Conservation (phyloP, 2,329 filamentous ascomycete species). For the Apiospora marii region DNA sequence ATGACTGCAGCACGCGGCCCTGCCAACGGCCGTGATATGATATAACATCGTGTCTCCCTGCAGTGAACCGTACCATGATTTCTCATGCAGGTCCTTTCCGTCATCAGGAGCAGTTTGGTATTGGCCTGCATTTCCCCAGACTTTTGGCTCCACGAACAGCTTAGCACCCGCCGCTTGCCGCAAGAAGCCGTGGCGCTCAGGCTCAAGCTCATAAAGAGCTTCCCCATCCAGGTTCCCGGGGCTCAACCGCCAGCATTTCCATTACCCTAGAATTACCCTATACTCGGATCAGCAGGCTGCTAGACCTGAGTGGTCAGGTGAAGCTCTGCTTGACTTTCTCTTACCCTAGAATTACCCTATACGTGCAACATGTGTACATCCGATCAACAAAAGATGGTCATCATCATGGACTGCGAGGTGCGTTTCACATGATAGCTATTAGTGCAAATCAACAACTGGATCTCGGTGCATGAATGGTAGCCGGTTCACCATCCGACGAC, state of each 20-base stretch:
- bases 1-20: background rate
- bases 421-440: background rate
- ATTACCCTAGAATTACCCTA: constrained; percentile 26
- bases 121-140: constrained; percentile 21
- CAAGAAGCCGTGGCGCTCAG: background rate
- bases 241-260: background rate
- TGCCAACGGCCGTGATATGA: background rate
- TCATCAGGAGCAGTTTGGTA: background rate
- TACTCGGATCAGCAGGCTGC: background rate
- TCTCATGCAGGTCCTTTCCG: background rate
- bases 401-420: background rate
- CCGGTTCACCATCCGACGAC: background rate
- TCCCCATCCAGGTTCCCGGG: constrained; percentile 14
- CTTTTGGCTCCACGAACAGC: background rate
- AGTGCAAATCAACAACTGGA: background rate
- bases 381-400: background rate
- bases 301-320: background rate
- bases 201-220: background rate
- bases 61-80: background rate
- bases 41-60: background rate
- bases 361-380: constrained; percentile 12
- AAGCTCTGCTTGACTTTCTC: background rate
- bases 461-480: background rate
- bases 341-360: constrained; percentile 30
- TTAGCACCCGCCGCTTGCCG: constrained; percentile 20